Conservation (phyloP, 2,329 filamentous ascomycete genomes). For the Fusarium falciforme region DNA sequence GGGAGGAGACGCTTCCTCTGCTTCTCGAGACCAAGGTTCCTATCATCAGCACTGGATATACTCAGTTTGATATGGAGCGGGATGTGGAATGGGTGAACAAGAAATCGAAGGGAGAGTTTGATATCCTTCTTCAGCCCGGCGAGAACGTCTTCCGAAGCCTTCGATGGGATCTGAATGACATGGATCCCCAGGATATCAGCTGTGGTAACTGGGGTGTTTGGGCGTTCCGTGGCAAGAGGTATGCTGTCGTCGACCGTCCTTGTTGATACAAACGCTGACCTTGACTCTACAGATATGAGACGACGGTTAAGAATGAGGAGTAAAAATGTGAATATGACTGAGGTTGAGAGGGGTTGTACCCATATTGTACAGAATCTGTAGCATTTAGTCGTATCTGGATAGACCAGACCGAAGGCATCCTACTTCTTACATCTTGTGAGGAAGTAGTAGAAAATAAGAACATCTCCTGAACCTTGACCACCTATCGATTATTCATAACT, state of each 20-base stretch:
- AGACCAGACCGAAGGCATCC: constrained; percentile 20
- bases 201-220: constrained; percentile 98
- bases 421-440: not conserved
- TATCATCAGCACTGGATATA: constrained; percentile 95
- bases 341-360: constrained; percentile 19
- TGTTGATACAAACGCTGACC: not conserved
- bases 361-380: constrained; percentile 39
- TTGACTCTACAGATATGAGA: constrained; percentile 65
- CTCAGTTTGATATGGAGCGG: constrained; percentile 91
- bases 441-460: constrained; percentile 13
- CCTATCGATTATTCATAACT: not conserved
- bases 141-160: constrained; percentile 95
- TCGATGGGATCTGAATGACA: constrained; percentile 95
- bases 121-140: constrained; percentile 89
- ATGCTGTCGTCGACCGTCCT: constrained; percentile 52
- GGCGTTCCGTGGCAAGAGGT: constrained; percentile 98
- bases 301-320: constrained; percentile 63
- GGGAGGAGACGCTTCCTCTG: constrained; percentile 89
- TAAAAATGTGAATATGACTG: constrained; percentile 19
- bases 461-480: constrained; percentile 15
- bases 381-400: constrained; percentile 29
- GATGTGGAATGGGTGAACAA: constrained; percentile 92
- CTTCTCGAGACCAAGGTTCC: constrained; percentile 96
- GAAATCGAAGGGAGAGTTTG: constrained; percentile 89
- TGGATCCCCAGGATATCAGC: constrained; percentile 92